A percentile compares a stretch with the other conserved stretches of the same genome.
These are phyloP conservation scores for Agrocybe pediades DNA, from an alignment of 768 basidiomycete genomes.

Conservation along the genomic window DNA sequence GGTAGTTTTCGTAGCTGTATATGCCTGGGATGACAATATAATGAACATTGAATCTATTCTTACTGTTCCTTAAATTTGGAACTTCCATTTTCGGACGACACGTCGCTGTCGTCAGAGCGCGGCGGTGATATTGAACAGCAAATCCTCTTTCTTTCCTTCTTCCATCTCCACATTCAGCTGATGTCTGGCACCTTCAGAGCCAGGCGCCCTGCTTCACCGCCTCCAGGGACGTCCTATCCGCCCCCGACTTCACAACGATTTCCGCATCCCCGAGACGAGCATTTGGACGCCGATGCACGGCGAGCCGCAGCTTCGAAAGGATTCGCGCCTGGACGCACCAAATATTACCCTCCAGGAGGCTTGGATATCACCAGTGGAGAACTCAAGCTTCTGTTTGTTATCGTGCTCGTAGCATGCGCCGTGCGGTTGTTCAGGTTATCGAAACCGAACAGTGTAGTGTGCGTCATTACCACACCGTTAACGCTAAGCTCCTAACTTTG, in stretches of 20 bases:
- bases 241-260: conserved; percentile 52
- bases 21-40: no score
- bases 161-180: conserved; percentile 5
- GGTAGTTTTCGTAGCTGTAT: no score
- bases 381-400: conserved; percentile 68
- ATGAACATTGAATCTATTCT: no score
- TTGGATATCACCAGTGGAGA: conserved; percentile 70
- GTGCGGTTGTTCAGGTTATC: conserved; percentile 89
- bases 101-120: conserved; percentile 17
- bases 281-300: conserved; percentile 74
- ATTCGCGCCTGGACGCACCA: conserved; percentile 49
- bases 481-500: not conserved
- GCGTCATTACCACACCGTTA: conserved; percentile 33
- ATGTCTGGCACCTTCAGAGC: conserved; percentile 62
- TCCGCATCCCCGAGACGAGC: conserved; percentile 64
- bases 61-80: not conserved
- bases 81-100: conserved; percentile 21
- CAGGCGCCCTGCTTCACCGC: conserved; percentile 71
- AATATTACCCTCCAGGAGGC: conserved; percentile 55
- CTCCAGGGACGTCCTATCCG: conserved; percentile 40
- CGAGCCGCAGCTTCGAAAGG: conserved; percentile 72
- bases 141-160: conserved; percentile 2
- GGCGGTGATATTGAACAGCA: not conserved
- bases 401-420: conserved; percentile 70
- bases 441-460: conserved; percentile 92